These are phyloP conservation scores for Chaetomium globosum DNA, from an alignment of 2,329 filamentous ascomycete genomes.

Conservation along the genomic window DNA sequence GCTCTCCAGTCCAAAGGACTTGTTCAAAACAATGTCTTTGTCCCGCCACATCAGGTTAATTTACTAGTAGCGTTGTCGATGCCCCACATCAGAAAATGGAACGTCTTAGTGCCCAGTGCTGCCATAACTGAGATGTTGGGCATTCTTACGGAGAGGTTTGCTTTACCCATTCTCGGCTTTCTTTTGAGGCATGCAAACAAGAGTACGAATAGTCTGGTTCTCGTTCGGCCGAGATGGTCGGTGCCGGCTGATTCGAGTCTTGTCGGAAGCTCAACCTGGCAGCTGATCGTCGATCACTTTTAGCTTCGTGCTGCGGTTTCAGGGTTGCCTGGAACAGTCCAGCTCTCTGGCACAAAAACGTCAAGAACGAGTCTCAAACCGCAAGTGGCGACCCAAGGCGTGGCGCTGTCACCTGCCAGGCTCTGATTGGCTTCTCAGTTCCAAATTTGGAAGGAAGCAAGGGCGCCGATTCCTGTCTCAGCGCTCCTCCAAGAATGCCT, in stretches of 20 bases:
- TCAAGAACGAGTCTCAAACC: background rate
- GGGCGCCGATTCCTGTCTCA: background rate
- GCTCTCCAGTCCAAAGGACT: background rate
- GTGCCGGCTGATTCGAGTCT: background rate
- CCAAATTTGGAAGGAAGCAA: constrained; percentile 3
- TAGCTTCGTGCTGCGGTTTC: background rate
- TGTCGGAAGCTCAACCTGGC: background rate
- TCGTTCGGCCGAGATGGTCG: background rate
- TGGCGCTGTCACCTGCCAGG: constrained; percentile 8
- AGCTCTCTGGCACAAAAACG: background rate
- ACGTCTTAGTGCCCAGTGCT: too few relatives aligned
- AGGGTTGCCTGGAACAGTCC: background rate
- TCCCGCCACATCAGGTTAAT: background rate
- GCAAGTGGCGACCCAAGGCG: background rate
- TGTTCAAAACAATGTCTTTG: background rate
- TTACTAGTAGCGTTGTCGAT: too few relatives aligned
- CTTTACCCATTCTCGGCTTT: too few relatives aligned
- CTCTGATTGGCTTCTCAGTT: background rate
- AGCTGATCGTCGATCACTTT: background rate
- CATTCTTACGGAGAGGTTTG: too few relatives aligned
- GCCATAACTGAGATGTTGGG: too few relatives aligned
- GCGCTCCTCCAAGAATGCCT: background rate
- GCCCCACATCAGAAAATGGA: too few relatives aligned
- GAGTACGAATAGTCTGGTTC: background rate
- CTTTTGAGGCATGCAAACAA: too few relatives aligned